Conservation (phyloP, 768 basidiomycete species). For the Leccinum subgranulosum region DNA sequence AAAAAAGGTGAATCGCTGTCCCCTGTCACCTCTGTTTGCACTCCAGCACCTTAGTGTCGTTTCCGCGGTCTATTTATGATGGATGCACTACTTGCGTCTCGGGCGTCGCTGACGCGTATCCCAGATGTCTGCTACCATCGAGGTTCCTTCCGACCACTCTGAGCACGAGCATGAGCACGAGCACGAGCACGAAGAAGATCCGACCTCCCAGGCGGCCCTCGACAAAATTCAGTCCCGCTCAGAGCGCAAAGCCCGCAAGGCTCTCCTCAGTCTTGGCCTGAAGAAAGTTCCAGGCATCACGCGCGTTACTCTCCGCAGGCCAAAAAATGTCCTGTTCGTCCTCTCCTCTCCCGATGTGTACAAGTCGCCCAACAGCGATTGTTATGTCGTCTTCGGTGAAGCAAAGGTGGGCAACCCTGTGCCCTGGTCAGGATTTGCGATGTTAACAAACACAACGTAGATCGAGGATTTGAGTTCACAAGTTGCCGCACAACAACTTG, state of each 20-base stretch:
- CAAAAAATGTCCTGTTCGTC: slow-evolving; percentile 96
- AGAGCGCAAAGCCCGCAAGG: slow-evolving; percentile 95
- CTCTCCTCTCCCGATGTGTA: slow-evolving; percentile 94
- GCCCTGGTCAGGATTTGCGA: not conserved
- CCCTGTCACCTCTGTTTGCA: not conserved
- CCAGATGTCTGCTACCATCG: slow-evolving; percentile 73
- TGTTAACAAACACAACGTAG: slow-evolving; percentile 33
- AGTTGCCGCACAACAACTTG: slow-evolving; percentile 79
- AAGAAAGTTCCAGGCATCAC: slow-evolving; percentile 93
- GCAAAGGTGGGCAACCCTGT: slow-evolving; percentile 61
- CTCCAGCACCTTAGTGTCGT: not conserved
- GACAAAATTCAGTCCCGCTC: slow-evolving; percentile 94
- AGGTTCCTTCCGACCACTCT: slow-evolving; percentile 78
- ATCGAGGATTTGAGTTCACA: slow-evolving; percentile 87
- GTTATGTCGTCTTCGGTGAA: slow-evolving; percentile 99
- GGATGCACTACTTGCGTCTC: slow-evolving; percentile 26
- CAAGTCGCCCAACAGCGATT: slow-evolving; percentile 96
- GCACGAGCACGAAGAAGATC: slow-evolving; percentile 73
- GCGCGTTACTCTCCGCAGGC: slow-evolving; percentile 89
- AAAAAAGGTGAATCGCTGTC: slow-evolving; percentile 17
- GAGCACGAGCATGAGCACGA: slow-evolving; percentile 71
- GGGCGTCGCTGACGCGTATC: slow-evolving; percentile 32
- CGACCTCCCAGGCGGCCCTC: slow-evolving; percentile 77
- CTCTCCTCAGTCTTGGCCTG: slow-evolving; percentile 84
- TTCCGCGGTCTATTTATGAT: slow-evolving; percentile 9